Conservation (phyloP, 1,139 yeast species). For the Nakaseomyces delphensis region DNA sequence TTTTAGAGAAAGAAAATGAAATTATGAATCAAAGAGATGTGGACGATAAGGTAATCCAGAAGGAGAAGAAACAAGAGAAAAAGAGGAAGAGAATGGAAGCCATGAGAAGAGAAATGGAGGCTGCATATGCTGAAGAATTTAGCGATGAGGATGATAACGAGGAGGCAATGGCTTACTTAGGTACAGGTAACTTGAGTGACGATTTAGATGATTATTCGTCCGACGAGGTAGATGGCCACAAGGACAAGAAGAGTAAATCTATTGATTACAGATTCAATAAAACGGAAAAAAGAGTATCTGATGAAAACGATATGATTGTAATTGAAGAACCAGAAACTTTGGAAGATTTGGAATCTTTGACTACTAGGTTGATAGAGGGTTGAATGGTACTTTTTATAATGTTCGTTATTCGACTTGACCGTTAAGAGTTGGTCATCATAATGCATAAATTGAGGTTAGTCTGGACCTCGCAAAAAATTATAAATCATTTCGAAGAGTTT, state of each 20-base stretch:
- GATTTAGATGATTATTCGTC: constrained; percentile 36
- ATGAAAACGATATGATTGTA: constrained; percentile 46
- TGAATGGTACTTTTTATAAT: constrained; percentile 5
- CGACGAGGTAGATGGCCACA: constrained; percentile 39
- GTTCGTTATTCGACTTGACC: too few relatives aligned
- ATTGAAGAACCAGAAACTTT: constrained; percentile 81
- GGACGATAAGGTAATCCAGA: constrained; percentile 75
- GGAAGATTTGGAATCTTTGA: constrained; percentile 88
- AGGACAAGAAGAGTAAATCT: constrained; percentile 40
- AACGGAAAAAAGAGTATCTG: constrained; percentile 30
- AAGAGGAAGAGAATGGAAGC: constrained; percentile 80
- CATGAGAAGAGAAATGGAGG: constrained; percentile 50
- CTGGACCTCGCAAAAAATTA: not conserved
- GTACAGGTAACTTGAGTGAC: constrained; percentile 31
- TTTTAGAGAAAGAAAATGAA: constrained; percentile 55
- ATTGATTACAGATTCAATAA: constrained; percentile 45
- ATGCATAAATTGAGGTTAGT: not conserved
- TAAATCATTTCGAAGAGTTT: too few relatives aligned
- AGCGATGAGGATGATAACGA: constrained; percentile 28
- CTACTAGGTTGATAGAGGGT: constrained; percentile 49
- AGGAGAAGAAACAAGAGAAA: constrained; percentile 76
- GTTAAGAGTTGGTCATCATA: too few relatives aligned
- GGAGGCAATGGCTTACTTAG: constrained; percentile 23
- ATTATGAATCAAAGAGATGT: constrained; percentile 64
- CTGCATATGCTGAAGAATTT: constrained; percentile 28